phyloP scores from a whole-genome alignment of 2,329 filamentous ascomycete species.

The Colletotrichum sp. region DNA sequence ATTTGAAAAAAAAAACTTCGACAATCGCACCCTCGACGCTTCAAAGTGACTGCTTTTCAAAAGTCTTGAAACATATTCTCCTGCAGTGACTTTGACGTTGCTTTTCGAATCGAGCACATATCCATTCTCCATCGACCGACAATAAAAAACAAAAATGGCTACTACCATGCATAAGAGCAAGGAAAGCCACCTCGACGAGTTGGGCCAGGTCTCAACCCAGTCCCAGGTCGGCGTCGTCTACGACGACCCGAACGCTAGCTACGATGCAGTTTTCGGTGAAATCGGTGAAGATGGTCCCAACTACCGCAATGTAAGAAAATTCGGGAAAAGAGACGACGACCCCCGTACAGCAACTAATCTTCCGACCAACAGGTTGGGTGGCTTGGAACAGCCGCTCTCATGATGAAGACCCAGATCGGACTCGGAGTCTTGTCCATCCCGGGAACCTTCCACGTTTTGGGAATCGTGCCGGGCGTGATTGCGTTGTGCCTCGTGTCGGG shows the following conservation, averaged over 20 bases:
- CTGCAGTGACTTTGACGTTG: background rate
- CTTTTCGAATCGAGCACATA: background rate
- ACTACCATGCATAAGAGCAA: background rate
- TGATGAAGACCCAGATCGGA: slow-evolving; percentile 51
- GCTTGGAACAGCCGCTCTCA: slow-evolving; percentile 46
- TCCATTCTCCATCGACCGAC: background rate
- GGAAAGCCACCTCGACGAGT: slow-evolving; percentile 2
- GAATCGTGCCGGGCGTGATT: slow-evolving; percentile 53
- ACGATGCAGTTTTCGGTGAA: slow-evolving; percentile 36
- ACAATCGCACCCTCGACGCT: background rate
- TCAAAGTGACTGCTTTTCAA: background rate
- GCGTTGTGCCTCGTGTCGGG: slow-evolving; percentile 40
- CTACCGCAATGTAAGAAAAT: slow-evolving; percentile 30
- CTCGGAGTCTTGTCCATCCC: slow-evolving; percentile 56
- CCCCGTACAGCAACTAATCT: background rate
- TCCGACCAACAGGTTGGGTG: slow-evolving; percentile 39
- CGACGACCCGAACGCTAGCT: slow-evolving; percentile 1
- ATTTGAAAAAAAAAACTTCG: background rate
- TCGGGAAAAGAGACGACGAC: background rate
- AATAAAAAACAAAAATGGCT: background rate
- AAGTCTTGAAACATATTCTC: background rate
- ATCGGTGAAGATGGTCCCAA: slow-evolving; percentile 33
- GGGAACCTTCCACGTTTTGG: slow-evolving; percentile 46
- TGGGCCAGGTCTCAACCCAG: background rate
- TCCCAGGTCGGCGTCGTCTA: slow-evolving; percentile 10